Base-by-base conservation (phyloP, 2,329 filamentous ascomycete genomes). In the Xylaria polymorpha region DNA sequence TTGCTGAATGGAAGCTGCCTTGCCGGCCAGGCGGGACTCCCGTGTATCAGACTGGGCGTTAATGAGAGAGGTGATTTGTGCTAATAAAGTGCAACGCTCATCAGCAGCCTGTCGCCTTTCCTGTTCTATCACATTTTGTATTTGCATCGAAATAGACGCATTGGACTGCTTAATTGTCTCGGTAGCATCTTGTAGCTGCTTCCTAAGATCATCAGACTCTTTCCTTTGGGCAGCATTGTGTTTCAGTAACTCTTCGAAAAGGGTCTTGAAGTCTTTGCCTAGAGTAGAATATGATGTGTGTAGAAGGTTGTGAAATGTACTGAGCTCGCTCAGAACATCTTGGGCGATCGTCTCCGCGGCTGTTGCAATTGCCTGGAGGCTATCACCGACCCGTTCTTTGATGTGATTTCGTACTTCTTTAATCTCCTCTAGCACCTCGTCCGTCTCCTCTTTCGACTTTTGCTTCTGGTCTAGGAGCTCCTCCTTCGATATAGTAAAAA, bases 361-460 rank as follows among this genome's bases (percentile, higher is more conserved):
- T 12, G 87, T 87, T 1, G 94, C 94, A 25, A 98, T 89, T 32
- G 93, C 90, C 75, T 93, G 91, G 51, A 98, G 84, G 9, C 94
- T 95, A 76, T 94, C 90, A 2, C 93, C 93, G 57, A 98, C 93
- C 70, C 92, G 91, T 58, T 88, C 85, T 83, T 98, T 98, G 61
- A 98, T 93, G 62, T 93, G 91, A 78, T 97, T 92, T 25, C 95
- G 89, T 29, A 98, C 85, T n/a, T 88, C 89, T 78, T 94, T 94
- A 79, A 98, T 97, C 78, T 97, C 95, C 75, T 96, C 93, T 10
- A 99, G 85, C 1, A 97, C 91, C n/a, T 88, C 85, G 75, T 98
- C 94, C 92, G 98, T 94, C 66, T 94, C 92, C 57, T 94, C 90
- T 75, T 92, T 93, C 2, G 94, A 91, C 70, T 86, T 84, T 29